phyloP scores from a whole-genome alignment of 2,329 filamentous ascomycete genomes.

The Ploettnerulaceae sp. region DNA sequence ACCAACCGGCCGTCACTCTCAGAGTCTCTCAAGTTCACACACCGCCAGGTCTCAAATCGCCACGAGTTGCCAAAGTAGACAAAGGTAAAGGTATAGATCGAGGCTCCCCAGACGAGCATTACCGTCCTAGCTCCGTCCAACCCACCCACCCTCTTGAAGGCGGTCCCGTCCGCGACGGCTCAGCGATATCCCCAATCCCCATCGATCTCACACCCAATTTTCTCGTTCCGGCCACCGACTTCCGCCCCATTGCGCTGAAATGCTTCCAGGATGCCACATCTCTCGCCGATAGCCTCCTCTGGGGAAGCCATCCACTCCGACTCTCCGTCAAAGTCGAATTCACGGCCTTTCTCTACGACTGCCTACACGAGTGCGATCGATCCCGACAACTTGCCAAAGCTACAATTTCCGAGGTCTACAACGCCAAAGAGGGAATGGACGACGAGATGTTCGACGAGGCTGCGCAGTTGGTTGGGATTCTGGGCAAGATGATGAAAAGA shows the following conservation, averaged over 20 bases:
- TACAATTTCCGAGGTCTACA: conserved; percentile 86
- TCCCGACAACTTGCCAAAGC: conserved; percentile 73
- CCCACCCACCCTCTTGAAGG: conserved; percentile 34
- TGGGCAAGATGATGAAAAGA: conserved; percentile 85
- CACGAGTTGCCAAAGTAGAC: conserved; percentile 26
- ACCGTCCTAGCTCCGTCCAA: conserved; percentile 31
- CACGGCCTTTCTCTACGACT: conserved; percentile 89
- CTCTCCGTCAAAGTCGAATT: conserved; percentile 90
- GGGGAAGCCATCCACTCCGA: conserved; percentile 83
- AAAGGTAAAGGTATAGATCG: conserved; percentile 31
- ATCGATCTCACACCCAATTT: conserved; percentile 59
- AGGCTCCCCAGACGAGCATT: conserved; percentile 17
- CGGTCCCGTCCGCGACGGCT: conserved; percentile 42
- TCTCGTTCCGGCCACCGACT: conserved; percentile 73
- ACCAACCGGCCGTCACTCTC: conserved; percentile 64
- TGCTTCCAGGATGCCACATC: conserved; percentile 75
- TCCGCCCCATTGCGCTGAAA: conserved; percentile 73
- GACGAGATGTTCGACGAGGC: conserved; percentile 94
- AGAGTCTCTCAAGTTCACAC: conserved; percentile 36
- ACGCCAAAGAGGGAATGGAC: conserved; percentile 85
- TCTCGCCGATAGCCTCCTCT: conserved; percentile 70
- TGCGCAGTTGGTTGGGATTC: conserved; percentile 76
- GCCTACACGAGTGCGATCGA: conserved; percentile 72
- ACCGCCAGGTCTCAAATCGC: conserved; percentile 33
- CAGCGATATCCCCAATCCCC: conserved; percentile 36